phyloP scores from a whole-genome alignment of 2,329 filamentous ascomycete species.

The Clonostachys solani region DNA sequence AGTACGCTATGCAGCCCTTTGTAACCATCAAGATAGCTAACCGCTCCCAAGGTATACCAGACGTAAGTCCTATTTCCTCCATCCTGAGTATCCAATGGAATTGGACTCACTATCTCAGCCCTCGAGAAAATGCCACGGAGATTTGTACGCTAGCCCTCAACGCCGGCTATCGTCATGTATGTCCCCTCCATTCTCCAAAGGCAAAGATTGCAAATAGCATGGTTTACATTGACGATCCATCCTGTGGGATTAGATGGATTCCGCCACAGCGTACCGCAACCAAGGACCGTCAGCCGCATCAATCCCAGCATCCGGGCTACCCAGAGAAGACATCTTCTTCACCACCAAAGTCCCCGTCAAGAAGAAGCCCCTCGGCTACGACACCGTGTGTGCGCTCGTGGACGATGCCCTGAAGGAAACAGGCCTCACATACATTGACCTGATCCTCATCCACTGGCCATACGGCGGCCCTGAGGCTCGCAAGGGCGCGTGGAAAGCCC shows the following conservation, averaged over 20 bases:
- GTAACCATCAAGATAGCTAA: not conserved
- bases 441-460: constrained; percentile 59
- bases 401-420: constrained; percentile 58
- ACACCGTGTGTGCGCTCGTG: constrained; percentile 59
- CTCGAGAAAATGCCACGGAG: constrained; percentile 20
- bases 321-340: constrained; percentile 48
- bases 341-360: constrained; percentile 50
- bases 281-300: constrained; percentile 42
- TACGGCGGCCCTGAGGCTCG: constrained; percentile 51
- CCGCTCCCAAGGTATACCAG: constrained; percentile 40
- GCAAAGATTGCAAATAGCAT: not conserved
- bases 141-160: constrained; percentile 40
- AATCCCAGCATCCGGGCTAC: constrained; percentile 32
- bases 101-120: constrained; percentile 11
- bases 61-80: constrained; percentile 28
- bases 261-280: constrained; percentile 46
- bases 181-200: constrained; percentile 4
- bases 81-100: not conserved
- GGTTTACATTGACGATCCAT: not conserved
- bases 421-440: constrained; percentile 62
- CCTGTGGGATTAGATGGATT: constrained; percentile 37
- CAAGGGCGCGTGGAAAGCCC: constrained; percentile 57
- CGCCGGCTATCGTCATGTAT: constrained; percentile 49
- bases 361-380: constrained; percentile 44
- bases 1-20: constrained; percentile 11